Percentiles rank a stretch among this genome's conserved stretches.
Evolutionary conservation across 1,284 basidiomycete genomes (phyloP).

Genomic region (Xerocomus cyaneibrunnescens): DNA sequence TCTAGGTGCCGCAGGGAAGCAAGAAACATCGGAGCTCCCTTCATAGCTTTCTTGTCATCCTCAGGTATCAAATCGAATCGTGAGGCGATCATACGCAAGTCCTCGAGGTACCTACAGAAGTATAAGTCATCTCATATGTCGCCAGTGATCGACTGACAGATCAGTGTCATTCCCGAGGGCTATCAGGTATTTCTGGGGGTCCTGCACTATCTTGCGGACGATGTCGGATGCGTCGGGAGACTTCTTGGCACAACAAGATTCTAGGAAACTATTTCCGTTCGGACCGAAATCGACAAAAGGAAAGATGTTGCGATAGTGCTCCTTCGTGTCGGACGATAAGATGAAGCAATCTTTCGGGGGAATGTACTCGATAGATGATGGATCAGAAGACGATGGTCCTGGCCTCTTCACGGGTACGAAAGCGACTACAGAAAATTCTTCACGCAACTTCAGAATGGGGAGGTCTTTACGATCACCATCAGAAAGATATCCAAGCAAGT

Average conservation of each 20-base stretch:
- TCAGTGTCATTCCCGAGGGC: background rate
- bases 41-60: slow-evolving; percentile 16
- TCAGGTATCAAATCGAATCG: slow-evolving; percentile 14
- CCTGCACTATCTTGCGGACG: slow-evolving; percentile 14
- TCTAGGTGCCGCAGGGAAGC: slow-evolving; percentile 4
- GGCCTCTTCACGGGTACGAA: slow-evolving; percentile 16
- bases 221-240: slow-evolving; percentile 26
- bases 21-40: slow-evolving; percentile 22
- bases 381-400: background rate
- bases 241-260: slow-evolving; percentile 22
- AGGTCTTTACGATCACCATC: slow-evolving; percentile 6
- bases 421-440: slow-evolving; percentile 7
- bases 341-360: slow-evolving; percentile 28
- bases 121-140: slow-evolving; percentile 8
- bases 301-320: slow-evolving; percentile 18
- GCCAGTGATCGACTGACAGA: slow-evolving; percentile 6
- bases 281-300: slow-evolving; percentile 23
- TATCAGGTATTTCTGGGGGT: slow-evolving; percentile 20
- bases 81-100: slow-evolving; percentile 23
- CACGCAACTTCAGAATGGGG: slow-evolving; percentile 2
- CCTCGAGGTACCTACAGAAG: slow-evolving; percentile 21
- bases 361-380: slow-evolving; percentile 2
- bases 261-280: slow-evolving; percentile 24
- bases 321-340: slow-evolving; percentile 3
- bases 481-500: background rate